A percentile compares a stretch with the other conserved stretches of the same genome.
phyloP scores from a whole-genome alignment of 108 stramenopile species.

The Nannochloropsis salina region DNA sequence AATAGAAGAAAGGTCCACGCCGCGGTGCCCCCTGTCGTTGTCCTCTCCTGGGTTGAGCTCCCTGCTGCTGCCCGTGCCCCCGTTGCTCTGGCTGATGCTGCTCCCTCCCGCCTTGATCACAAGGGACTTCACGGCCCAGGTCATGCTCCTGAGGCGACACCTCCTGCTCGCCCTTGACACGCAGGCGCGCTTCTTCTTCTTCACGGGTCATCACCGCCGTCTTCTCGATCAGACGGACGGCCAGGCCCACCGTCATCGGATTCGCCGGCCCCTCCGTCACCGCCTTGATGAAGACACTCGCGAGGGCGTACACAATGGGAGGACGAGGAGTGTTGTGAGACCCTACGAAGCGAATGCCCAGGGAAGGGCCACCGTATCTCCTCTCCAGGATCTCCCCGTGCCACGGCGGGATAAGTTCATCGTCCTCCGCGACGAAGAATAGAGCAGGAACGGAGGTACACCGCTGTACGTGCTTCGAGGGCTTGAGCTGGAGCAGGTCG shows the following conservation, averaged over 20 bases:
- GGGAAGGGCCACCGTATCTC: neutral
- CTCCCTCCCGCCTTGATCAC: neutral
- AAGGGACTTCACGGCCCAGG: neutral
- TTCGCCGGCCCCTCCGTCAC: neutral
- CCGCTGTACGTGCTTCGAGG: neutral
- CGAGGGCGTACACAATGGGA: conserved; percentile 2
- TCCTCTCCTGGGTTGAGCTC: too few species aligned
- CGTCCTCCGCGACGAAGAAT: neutral
- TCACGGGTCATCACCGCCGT: neutral
- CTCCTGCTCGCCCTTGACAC: neutral
- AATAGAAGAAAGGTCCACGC: neutral
- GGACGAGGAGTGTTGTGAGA: conserved; percentile 11
- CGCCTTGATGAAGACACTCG: conserved; percentile 17
- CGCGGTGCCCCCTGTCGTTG: too few species aligned
- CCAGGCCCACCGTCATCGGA: neutral
- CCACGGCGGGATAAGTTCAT: conserved; percentile 8
- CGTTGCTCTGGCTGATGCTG: neutral
- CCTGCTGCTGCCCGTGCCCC: neutral
- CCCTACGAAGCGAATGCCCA: conserved; percentile 9
- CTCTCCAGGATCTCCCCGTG: neutral
- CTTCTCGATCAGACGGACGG: neutral
- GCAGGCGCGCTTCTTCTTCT: neutral
- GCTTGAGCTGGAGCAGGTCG: conserved; percentile 4
- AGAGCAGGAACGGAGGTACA: conserved; percentile 1
- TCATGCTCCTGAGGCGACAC: neutral